These are phyloP conservation scores for Hanseniaspora vineae DNA, from an alignment of 805 yeast genomes.

Conservation along the genomic window DNA sequence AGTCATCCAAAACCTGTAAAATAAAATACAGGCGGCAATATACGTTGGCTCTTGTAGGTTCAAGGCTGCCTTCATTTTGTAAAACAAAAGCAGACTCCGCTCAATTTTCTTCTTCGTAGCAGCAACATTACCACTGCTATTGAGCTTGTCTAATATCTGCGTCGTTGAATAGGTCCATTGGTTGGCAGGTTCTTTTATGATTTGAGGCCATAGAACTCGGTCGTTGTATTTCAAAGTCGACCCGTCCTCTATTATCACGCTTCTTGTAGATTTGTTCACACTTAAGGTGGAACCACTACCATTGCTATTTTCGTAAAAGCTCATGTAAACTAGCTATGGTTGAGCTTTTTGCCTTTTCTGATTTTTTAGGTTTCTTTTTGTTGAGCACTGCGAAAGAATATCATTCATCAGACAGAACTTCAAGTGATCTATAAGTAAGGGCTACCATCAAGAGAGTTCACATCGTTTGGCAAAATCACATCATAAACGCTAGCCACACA, in stretches of 20 bases:
- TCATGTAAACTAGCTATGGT: too few species aligned
- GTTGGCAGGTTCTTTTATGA: conserved; percentile 20
- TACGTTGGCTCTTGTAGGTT: conserved; percentile 24
- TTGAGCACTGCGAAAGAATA: too few species aligned
- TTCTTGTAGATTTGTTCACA: background rate
- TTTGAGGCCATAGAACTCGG: conserved; percentile 24
- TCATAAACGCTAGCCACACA: too few species aligned
- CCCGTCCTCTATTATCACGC: background rate
- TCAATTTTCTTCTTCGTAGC: conserved; percentile 22
- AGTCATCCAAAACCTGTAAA: conserved; percentile 23
- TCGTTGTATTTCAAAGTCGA: conserved; percentile 9
- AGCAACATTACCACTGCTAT: conserved; percentile 11
- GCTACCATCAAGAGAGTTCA: too few species aligned
- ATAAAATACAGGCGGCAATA: conserved; percentile 22
- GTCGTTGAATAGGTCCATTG: conserved; percentile 19
- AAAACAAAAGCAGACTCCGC: conserved; percentile 22
- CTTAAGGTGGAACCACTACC: background rate
- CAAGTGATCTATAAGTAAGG: too few species aligned
- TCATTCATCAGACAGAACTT: too few species aligned
- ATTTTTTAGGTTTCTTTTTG: too few species aligned
- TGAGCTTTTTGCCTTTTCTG: too few species aligned
- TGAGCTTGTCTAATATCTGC: conserved; percentile 20
- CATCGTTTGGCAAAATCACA: too few species aligned
- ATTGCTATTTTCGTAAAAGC: background rate
- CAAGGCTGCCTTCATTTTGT: conserved; percentile 22